Conservation (phyloP, 495 filamentous ascomycete species). For the Delitschia confertaspora region DNA sequence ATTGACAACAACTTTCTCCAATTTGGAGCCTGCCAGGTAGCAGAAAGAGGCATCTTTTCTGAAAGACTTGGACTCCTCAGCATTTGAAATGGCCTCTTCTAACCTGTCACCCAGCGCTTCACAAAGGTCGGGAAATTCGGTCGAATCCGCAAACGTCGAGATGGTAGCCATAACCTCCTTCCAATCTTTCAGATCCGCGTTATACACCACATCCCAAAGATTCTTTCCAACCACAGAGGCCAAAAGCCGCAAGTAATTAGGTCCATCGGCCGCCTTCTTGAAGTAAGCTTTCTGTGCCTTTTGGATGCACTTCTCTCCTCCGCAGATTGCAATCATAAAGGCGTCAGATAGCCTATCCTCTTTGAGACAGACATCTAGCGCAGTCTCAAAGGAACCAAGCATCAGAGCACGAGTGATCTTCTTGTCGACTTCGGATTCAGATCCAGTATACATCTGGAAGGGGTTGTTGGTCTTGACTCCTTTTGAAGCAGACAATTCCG, state of each 20-base stretch:
- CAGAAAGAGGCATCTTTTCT: constrained; percentile 91
- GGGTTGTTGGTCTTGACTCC: constrained; percentile 76
- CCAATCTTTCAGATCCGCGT: constrained; percentile 87
- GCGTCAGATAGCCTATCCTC: constrained; percentile 89
- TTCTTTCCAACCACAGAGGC: constrained; percentile 93
- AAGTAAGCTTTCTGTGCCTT: constrained; percentile 92
- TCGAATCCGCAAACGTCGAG: constrained; percentile 84
- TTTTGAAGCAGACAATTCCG: constrained; percentile 65
- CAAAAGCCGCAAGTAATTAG: constrained; percentile 86
- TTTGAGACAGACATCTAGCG: constrained; percentile 76
- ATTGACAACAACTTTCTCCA: constrained; percentile 91
- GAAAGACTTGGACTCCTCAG: constrained; percentile 41
- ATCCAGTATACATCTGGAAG: constrained; percentile 74
- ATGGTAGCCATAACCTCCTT: constrained; percentile 93
- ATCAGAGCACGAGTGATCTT: constrained; percentile 80
- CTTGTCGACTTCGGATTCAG: constrained; percentile 72
- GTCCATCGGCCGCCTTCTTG: constrained; percentile 65
- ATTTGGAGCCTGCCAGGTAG: constrained; percentile 86
- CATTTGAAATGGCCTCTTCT: constrained; percentile 52
- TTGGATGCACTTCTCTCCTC: constrained; percentile 85
- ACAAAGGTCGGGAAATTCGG: constrained; percentile 92
- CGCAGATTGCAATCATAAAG: constrained; percentile 96
- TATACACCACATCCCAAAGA: constrained; percentile 95
- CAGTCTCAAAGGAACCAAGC: constrained; percentile 82
- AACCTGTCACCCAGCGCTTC: constrained; percentile 91